Evolutionary conservation across 257 asterid genomes (phyloP), one percentile per base, ranked within the genome.

Genomic region (Primulina eburnea): DNA sequence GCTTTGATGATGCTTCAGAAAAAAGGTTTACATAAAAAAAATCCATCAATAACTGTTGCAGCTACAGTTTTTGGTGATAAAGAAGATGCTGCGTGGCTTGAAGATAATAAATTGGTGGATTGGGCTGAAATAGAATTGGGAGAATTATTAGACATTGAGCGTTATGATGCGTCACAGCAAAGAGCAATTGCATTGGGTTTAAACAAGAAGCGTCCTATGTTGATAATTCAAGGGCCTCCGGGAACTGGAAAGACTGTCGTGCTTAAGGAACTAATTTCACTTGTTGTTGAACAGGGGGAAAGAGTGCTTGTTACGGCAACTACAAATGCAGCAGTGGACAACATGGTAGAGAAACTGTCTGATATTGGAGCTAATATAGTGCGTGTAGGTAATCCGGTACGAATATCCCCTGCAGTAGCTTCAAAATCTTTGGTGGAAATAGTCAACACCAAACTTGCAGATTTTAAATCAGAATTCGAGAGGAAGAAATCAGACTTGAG

Each of bases 291-390:
- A 76, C 90, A 82, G 77, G 97, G 97, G 57, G 97, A 92, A 80
- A 88, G 89, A 89, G 97, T 92, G 65, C 98, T 92, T 80, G 95
- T 90, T 65, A 90, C 97, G 3, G 97, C 98, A 75, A 96, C 98
- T 29, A 92, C 98, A 71, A 92, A 92, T 84, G 96, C 98, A 75
- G 98, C 98, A 71, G 96, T 92, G 33, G 98, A 92, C 79, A 92
- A 92, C 86, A 84, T 92, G 93, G 98, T 92, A 21, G 98, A 92
- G 78, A 92, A 90, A 68, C 74, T 92, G 70, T 88, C 94, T 38
- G 87, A 74, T 60, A 78, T 77, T 75, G 95, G 89, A 68, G 76
- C 87, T 72, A 73, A 84, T 65, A 83, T 92, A 69, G 98, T 92
- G 38, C 87, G 98, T 21, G 82, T 92, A 64, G 98, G 98, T 64